Percentiles rank a stretch among this genome's conserved stretches.
Evolutionary conservation across 495 filamentous ascomycete genomes (phyloP).

Genomic region (Xylaria curta): DNA sequence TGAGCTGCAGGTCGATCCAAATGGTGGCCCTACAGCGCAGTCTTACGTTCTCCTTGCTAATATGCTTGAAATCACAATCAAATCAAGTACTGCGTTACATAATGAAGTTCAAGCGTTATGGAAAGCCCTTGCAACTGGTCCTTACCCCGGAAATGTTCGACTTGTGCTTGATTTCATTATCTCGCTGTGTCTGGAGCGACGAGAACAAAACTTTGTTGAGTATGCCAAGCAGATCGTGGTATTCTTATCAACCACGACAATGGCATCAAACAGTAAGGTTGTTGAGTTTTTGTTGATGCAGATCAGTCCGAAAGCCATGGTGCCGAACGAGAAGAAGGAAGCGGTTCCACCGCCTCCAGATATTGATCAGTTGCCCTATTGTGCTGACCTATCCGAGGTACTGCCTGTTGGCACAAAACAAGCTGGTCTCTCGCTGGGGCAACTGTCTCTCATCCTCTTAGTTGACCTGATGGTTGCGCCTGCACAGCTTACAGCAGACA

Average conservation of each 20-base stretch:
- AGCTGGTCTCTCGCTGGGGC: conserved; percentile 87
- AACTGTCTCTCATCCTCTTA: conserved; percentile 89
- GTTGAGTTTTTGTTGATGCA: conserved; percentile 92
- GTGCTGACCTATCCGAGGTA: conserved; percentile 80
- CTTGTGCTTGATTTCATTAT: conserved; percentile 96
- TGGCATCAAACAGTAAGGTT: conserved; percentile 77
- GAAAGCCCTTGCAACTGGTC: conserved; percentile 94
- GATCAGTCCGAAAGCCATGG: conserved; percentile 89
- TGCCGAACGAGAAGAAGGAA: conserved; percentile 79
- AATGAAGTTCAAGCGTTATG: conserved; percentile 98
- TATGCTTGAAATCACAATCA: conserved; percentile 94
- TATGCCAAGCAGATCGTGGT: conserved; percentile 98
- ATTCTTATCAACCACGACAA: conserved; percentile 89
- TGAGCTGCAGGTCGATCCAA: conserved; percentile 92
- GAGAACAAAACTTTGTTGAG: conserved; percentile 96
- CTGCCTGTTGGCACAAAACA: conserved; percentile 90
- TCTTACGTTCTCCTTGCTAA: conserved; percentile 97
- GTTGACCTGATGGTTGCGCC: conserved; percentile 97
- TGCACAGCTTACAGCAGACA: conserved; percentile 74
- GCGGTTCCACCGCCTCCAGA: conserved; percentile 75
- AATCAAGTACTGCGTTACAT: conserved; percentile 83
- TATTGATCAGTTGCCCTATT: conserved; percentile 77
- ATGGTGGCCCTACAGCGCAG: conserved; percentile 83
- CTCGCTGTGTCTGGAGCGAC: conserved; percentile 84
- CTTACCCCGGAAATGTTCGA: conserved; percentile 92